A percentile compares a stretch with the other conserved stretches of the same genome.
Evolutionary conservation across 495 filamentous ascomycete genomes (phyloP).

Genomic region (Aspergillus bridgeri): DNA sequence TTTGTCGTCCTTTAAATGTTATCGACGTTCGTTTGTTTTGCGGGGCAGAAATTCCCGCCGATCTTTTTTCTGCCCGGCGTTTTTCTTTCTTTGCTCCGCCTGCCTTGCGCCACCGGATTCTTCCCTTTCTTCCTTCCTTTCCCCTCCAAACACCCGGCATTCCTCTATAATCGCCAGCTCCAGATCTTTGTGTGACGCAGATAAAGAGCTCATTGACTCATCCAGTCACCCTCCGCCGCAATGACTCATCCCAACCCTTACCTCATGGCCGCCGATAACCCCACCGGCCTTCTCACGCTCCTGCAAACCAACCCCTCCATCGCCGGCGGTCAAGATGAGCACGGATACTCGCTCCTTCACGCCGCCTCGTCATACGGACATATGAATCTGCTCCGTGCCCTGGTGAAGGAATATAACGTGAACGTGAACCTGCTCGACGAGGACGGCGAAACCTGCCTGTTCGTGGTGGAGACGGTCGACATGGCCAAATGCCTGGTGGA

Average conservation of each 20-base stretch:
- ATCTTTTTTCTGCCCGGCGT: background rate
- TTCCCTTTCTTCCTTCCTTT: background rate
- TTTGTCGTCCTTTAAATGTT: too few relatives aligned
- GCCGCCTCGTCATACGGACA: constrained; percentile 91
- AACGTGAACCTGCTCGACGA: constrained; percentile 78
- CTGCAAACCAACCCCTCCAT: constrained; percentile 63
- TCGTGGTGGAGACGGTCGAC: constrained; percentile 73
- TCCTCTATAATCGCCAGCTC: background rate
- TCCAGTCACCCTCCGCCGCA: constrained; percentile 1
- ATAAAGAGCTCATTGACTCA: constrained; percentile 15
- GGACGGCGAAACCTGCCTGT: constrained; percentile 88
- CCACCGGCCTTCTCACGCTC: constrained; percentile 59
- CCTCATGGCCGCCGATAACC: constrained; percentile 75
- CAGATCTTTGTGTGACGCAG: background rate
- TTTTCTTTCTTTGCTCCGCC: background rate
- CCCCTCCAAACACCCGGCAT: background rate
- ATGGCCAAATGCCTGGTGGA: constrained; percentile 75
- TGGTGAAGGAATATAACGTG: constrained; percentile 75
- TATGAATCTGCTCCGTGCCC: constrained; percentile 67
- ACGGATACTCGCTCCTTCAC: constrained; percentile 89
- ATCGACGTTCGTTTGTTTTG: background rate
- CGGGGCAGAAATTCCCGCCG: background rate
- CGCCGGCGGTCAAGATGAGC: constrained; percentile 68
- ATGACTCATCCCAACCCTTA: constrained; percentile 66
- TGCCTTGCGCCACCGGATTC: background rate